A percentile compares a stretch with the other conserved stretches of the same genome.
Conservation (phyloP, 305 asterid species). For the Fraxinus dipetala region DNA sequence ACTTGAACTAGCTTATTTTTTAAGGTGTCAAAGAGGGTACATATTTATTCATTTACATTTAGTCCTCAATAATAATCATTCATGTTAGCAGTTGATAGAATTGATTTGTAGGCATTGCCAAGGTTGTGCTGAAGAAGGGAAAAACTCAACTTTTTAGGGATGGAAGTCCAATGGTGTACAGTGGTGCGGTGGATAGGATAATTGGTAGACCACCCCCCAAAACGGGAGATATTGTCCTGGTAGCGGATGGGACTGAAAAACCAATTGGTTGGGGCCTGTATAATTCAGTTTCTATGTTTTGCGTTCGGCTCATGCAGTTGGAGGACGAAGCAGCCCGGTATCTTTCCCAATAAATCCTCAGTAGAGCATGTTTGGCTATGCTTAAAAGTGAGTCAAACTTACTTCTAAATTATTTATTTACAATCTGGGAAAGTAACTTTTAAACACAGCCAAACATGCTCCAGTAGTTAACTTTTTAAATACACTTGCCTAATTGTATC, state of each 20-base stretch:
- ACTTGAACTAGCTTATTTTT: neutral
- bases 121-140: constrained; percentile 89
- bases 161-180: constrained; percentile 96
- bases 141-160: constrained; percentile 81
- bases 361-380: neutral
- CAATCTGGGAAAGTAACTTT: neutral
- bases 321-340: constrained; percentile 85
- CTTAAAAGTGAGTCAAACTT: neutral
- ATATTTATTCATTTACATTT: neutral
- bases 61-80: neutral
- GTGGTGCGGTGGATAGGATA: constrained; percentile 93
- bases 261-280: constrained; percentile 96
- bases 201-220: constrained; percentile 86
- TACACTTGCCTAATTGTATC: constrained; percentile 12
- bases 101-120: constrained; percentile 62
- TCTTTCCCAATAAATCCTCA: neutral
- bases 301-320: constrained; percentile 91
- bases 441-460: constrained; percentile 1
- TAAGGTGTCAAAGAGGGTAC: neutral
- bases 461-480: constrained; percentile 1
- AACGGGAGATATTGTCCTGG: constrained; percentile 86
- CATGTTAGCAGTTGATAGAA: constrained; percentile 2
- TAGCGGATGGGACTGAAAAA: constrained; percentile 85
- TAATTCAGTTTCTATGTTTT: constrained; percentile 91
- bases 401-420: neutral